A percentile compares a stretch with the other conserved stretches of the same genome.
phyloP scores from a whole-genome alignment of 1,284 basidiomycete genomes.

The Ustilago bromivora region DNA sequence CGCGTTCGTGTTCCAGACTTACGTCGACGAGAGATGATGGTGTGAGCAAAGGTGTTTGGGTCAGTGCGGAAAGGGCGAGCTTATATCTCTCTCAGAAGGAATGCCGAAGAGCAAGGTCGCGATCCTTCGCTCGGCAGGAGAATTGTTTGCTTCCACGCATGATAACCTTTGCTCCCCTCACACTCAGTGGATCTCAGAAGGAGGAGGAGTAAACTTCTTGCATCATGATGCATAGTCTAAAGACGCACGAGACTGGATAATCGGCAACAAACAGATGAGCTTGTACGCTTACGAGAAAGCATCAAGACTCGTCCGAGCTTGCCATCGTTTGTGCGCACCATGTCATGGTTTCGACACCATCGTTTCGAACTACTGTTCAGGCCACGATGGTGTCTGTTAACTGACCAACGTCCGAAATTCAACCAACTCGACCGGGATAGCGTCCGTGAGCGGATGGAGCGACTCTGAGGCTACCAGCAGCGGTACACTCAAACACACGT shows the following conservation, averaged over 20 bases:
- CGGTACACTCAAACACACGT: background rate
- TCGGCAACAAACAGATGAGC: background rate
- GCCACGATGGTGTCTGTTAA: background rate
- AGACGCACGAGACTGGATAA: background rate
- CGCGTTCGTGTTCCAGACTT: background rate
- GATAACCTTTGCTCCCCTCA: background rate
- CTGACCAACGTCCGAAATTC: no score
- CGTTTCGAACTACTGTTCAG: constrained; percentile 5
- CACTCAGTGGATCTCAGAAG: background rate
- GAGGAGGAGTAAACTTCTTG: background rate
- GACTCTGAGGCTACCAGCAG: background rate
- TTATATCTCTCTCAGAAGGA: background rate
- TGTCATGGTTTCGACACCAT: constrained; percentile 17
- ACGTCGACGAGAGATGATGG: background rate
- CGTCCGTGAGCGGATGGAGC: background rate
- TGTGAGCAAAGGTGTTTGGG: background rate
- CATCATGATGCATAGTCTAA: constrained; percentile 1
- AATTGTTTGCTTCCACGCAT: background rate
- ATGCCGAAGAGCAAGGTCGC: background rate
- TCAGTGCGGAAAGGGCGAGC: background rate
- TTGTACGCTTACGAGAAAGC: constrained; percentile 18
- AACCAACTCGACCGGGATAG: no score
- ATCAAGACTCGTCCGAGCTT: background rate
- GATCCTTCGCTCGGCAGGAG: background rate
- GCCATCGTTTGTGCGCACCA: background rate